Conservation (phyloP, 495 filamentous ascomycete species). For the Lasiosphaeria ovina region DNA sequence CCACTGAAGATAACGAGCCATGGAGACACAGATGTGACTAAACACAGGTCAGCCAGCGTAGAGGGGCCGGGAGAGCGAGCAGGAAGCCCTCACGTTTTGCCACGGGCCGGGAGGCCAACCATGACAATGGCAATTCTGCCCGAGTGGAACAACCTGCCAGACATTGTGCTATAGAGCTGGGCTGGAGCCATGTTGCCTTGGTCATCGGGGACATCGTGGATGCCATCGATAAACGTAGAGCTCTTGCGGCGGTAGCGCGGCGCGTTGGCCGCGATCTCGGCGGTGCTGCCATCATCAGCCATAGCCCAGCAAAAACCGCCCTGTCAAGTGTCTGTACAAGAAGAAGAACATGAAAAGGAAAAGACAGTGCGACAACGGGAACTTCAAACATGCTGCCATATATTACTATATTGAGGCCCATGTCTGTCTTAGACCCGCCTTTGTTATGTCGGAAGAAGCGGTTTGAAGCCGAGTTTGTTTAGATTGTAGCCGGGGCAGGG, state of each 20-base stretch:
- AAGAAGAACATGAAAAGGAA: too few relatives aligned
- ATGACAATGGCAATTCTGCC: conserved; percentile 96
- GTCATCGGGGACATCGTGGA: conserved; percentile 87
- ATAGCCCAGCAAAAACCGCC: background rate
- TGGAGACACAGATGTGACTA: conserved; percentile 91
- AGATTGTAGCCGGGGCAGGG: background rate
- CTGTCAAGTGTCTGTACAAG: background rate
- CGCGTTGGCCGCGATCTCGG: conserved; percentile 82
- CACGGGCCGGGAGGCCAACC: conserved; percentile 91
- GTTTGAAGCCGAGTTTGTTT: background rate
- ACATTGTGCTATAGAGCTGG: conserved; percentile 97
- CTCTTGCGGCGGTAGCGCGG: conserved; percentile 80
- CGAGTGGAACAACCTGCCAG: conserved; percentile 93
- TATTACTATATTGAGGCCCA: too few relatives aligned
- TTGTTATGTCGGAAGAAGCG: background rate
- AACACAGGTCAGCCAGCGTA: conserved; percentile 24
- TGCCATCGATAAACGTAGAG: conserved; percentile 94
- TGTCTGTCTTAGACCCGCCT: too few relatives aligned
- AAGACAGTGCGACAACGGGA: too few relatives aligned
- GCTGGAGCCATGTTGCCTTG: conserved; percentile 81
- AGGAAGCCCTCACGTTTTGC: conserved; percentile 74
- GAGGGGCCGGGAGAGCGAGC: background rate
- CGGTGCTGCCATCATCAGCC: conserved; percentile 56
- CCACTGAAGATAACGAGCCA: conserved; percentile 94
- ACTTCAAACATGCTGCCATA: too few relatives aligned